Base-by-base conservation (phyloP, 108 stramenopile genomes). In the Pseudonitzschia multiseries region DNA sequence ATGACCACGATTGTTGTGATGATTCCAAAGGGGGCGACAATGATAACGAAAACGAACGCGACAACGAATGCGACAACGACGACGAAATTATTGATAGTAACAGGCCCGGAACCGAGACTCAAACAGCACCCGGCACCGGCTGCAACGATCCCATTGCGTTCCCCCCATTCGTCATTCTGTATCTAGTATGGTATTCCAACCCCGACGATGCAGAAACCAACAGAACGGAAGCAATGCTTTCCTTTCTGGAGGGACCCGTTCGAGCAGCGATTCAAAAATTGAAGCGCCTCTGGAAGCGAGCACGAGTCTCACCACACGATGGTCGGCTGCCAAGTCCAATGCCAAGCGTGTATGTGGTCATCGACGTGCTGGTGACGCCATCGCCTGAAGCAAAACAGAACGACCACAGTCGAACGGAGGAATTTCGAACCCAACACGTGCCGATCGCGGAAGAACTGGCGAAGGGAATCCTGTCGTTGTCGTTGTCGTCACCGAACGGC, bases 121-220 rank as follows among this genome's bases (percentile, higher is more conserved):
- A n/a, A 42, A 42, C 6, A 42, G 42, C 17, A 48, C 46, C 2
- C 12, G 46, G 18, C 13, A 48, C 18, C 54, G 24, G 54, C 24
- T 1, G 22, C 22, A 56, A 56, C 1, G 20, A 56, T 24, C 28
- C 26, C 21, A 57, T 54, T 61, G 50, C 44, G 61, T 52, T 82
- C 1, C 79, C 81, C 29, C 41, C 80, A 17, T 87, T 67, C 29
- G 53, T 83, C 12, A 76, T 89, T 57, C 59, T 89, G 20, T 89
- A 89, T 64, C 29, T 89, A 13, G 36, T 86, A 51, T 89, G 89
- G 89, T 4, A 62, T 33, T 33, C n/a, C 18, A 13, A 33, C 15
- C n/a, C 53, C 13, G 1, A 17, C 10, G 61, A 62, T 31, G 12
- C n/a, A 62, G 5, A 81, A 70, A 20, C 61, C 60, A 31, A 28